A percentile compares a stretch with the other conserved stretches of the same genome.
Conservation (phyloP, 1,284 basidiomycete species). For the Trichosporon sp. region DNA sequence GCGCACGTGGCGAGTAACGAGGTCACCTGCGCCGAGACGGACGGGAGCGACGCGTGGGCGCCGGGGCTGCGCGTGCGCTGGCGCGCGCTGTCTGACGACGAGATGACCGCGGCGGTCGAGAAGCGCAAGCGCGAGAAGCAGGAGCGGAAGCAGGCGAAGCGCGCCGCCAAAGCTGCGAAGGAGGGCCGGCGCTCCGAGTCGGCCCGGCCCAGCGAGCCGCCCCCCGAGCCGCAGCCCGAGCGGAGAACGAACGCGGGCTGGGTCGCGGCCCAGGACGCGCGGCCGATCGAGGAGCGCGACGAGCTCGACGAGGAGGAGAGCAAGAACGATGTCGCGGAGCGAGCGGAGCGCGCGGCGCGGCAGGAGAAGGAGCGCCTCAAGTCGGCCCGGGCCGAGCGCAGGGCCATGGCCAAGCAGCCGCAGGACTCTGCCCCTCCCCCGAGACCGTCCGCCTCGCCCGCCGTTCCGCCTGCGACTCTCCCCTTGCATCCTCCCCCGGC, state of each 20-base stretch:
- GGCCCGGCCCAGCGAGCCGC: neutral
- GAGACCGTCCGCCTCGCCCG: neutral
- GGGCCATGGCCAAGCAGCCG: neutral
- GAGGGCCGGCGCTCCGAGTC: neutral
- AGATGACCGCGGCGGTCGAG: neutral
- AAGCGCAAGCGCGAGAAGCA: neutral
- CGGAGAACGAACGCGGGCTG: neutral
- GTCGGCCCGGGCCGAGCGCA: neutral
- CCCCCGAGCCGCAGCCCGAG: neutral
- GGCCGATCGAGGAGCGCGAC: neutral
- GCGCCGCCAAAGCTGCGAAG: neutral
- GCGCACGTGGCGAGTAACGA: neutral
- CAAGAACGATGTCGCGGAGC: neutral
- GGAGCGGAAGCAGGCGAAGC: neutral
- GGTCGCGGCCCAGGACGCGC: neutral
- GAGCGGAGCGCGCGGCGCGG: neutral
- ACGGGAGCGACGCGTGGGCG: neutral
- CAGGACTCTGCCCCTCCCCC: neutral
- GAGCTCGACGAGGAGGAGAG: neutral
- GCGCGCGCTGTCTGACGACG: neutral
- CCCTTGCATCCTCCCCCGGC: no score
- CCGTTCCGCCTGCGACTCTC: neutral
- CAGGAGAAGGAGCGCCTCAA: neutral
- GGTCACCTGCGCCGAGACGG: neutral
- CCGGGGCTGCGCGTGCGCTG: neutral